Evolutionary conservation across 2,329 filamentous ascomycete species (phyloP).

Genomic region (Helicocarpus griseus): DNA sequence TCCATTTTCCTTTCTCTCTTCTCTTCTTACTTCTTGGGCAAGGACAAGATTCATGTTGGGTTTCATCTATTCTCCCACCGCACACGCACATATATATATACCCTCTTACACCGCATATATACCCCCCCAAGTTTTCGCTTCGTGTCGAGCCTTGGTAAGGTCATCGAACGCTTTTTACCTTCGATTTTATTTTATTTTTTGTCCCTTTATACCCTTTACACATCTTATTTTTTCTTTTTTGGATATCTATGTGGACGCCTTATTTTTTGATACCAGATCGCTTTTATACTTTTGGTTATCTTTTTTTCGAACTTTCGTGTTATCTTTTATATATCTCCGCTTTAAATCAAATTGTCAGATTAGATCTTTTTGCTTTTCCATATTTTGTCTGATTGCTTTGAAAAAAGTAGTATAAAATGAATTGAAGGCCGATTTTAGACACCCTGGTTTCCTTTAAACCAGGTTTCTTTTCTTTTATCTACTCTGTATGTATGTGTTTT

Average conservation of each 20-base stretch:
- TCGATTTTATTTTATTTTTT: slow-evolving; percentile 6
- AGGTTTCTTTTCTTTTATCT: no score
- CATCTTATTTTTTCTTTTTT: not conserved
- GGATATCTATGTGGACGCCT: not conserved
- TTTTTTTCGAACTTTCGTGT: not conserved
- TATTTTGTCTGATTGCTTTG: not conserved
- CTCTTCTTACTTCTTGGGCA: slow-evolving; percentile 1
- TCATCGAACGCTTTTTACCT: not conserved
- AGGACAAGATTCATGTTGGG: not conserved
- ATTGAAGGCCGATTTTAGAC: no score
- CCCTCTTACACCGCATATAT: not conserved
- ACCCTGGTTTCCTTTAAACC: no score
- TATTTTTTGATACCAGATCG: not conserved
- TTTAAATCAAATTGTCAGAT: not conserved
- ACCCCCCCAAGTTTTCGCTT: slow-evolving; percentile 1
- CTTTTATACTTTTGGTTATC: not conserved
- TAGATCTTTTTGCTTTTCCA: not conserved
- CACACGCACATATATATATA: slow-evolving; percentile 1
- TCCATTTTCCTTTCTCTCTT: slow-evolving; percentile 18
- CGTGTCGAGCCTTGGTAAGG: not conserved
- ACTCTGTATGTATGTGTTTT: no score
- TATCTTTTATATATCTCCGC: not conserved
- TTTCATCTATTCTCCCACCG: not conserved
- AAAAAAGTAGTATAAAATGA: not conserved
- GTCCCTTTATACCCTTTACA: not conserved